Percentiles rank a stretch among this genome's conserved stretches.
Conservation (phyloP, 495 filamentous ascomycete species). For the Chaetomium cochliodes region DNA sequence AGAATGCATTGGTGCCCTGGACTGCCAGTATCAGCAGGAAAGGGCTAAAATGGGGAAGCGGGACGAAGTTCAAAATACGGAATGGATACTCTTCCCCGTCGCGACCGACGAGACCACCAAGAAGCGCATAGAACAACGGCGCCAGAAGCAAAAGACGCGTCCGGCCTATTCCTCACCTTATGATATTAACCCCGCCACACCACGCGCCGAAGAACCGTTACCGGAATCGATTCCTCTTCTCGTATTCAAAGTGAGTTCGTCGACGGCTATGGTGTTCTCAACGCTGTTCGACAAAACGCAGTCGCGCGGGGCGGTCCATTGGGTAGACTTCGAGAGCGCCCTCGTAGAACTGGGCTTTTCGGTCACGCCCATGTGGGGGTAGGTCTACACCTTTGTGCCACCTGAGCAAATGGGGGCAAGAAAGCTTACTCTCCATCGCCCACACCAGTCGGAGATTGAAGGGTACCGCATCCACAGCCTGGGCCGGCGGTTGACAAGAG, state of each 20-base stretch:
- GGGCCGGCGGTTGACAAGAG: conserved; percentile 26
- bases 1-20: conserved; percentile 33
- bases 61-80: background rate
- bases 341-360: conserved; percentile 39
- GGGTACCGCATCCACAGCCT: conserved; percentile 21
- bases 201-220: background rate
- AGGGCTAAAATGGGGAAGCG: conserved; percentile 22
- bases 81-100: conserved; percentile 5
- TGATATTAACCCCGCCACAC: conserved; percentile 26
- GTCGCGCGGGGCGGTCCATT: conserved; percentile 34
- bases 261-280: conserved; percentile 34
- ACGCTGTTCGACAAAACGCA: conserved; percentile 31
- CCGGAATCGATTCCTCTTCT: background rate
- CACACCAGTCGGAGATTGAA: conserved; percentile 33
- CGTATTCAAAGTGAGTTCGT: conserved; percentile 31
- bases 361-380: conserved; percentile 33
- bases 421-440: conserved; percentile 31
- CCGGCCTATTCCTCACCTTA: conserved; percentile 33
- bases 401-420: conserved; percentile 21
- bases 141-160: conserved; percentile 42
- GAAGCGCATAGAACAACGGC: conserved; percentile 28
- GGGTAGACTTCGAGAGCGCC: conserved; percentile 39
- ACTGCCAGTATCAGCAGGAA: conserved; percentile 21
- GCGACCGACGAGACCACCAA: conserved; percentile 16
- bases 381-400: conserved; percentile 32